phyloP scores from a whole-genome alignment of 192 early-diverging fungal species.

The Podila epicladia region DNA sequence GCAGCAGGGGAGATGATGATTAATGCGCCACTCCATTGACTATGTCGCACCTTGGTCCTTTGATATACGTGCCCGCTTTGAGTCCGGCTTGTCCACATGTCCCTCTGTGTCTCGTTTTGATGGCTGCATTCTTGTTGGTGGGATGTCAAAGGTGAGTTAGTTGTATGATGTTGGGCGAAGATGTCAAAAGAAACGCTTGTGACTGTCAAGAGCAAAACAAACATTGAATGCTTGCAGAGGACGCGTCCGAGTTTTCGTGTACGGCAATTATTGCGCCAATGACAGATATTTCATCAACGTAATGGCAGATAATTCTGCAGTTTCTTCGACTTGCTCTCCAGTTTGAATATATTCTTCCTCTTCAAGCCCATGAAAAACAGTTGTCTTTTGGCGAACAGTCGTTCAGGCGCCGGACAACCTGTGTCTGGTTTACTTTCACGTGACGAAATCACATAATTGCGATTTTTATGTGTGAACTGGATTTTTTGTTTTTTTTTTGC shows the following conservation, averaged over 20 bases:
- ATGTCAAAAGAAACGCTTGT: too few relatives aligned
- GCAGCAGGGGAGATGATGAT: background rate
- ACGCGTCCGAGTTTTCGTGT: too few relatives aligned
- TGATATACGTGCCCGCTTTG: conserved; percentile 29
- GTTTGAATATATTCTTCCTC: too few relatives aligned
- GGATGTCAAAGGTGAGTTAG: background rate
- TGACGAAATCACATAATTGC: conserved; percentile 8
- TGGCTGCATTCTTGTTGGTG: conserved; percentile 7
- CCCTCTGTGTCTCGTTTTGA: conserved; percentile 1
- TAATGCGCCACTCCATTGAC: background rate
- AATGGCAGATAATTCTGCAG: too few relatives aligned
- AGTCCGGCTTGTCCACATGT: conserved; percentile 17
- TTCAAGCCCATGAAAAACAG: too few relatives aligned
- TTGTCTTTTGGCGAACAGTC: background rate
- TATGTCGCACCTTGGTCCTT: conserved; percentile 27
- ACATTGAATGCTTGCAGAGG: background rate
- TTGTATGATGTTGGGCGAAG: background rate
- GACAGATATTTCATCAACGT: too few relatives aligned
- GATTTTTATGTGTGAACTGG: background rate
- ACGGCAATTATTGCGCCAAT: too few relatives aligned
- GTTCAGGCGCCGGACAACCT: conserved; percentile 1
- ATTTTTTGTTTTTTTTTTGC: background rate
- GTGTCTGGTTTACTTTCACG: background rate
- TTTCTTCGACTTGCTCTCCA: too few relatives aligned
- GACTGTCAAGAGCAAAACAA: conserved; percentile 5